phyloP scores from a whole-genome alignment of 2,329 filamentous ascomycete species.

The Talaromyces sp. region DNA sequence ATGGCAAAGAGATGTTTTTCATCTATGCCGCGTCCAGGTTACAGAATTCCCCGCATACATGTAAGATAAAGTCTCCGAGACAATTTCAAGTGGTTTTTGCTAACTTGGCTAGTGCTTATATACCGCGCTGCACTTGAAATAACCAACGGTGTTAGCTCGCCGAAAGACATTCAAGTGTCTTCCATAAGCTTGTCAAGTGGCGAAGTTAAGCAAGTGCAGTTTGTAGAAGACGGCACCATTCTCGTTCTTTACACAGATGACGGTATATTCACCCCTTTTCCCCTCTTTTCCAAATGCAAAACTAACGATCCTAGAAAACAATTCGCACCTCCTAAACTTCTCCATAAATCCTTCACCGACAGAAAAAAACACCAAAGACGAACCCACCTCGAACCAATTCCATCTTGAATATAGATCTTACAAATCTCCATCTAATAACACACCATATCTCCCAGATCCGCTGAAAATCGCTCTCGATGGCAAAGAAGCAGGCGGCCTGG shows the following conservation, averaged over 20 bases:
- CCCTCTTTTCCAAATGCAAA: not conserved
- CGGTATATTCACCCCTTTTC: constrained; percentile 14
- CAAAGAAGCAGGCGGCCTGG: constrained; percentile 16
- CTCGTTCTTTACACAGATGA: constrained; percentile 51
- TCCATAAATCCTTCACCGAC: constrained; percentile 19
- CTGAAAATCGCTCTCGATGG: constrained; percentile 18
- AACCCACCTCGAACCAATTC: not conserved
- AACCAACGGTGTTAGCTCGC: constrained; percentile 55
- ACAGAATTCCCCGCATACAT: constrained; percentile 25
- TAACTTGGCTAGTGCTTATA: constrained; percentile 48
- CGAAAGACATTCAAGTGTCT: constrained; percentile 25
- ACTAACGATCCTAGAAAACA: constrained; percentile 15
- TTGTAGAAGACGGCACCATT: constrained; percentile 58
- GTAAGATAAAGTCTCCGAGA: constrained; percentile 18
- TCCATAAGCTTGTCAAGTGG: constrained; percentile 28
- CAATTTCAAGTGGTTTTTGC: not conserved
- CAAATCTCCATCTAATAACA: not conserved
- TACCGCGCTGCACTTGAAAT: constrained; percentile 51
- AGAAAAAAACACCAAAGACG: not conserved
- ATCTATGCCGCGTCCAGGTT: constrained; percentile 31
- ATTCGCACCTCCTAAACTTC: constrained; percentile 29
- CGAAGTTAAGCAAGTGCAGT: constrained; percentile 56
- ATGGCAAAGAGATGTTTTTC: constrained; percentile 20
- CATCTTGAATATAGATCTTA: not conserved
- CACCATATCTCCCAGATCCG: constrained; percentile 11